Evolutionary conservation across 2,329 filamentous ascomycete genomes (phyloP).

Genomic region (Magnaporthales sp.): DNA sequence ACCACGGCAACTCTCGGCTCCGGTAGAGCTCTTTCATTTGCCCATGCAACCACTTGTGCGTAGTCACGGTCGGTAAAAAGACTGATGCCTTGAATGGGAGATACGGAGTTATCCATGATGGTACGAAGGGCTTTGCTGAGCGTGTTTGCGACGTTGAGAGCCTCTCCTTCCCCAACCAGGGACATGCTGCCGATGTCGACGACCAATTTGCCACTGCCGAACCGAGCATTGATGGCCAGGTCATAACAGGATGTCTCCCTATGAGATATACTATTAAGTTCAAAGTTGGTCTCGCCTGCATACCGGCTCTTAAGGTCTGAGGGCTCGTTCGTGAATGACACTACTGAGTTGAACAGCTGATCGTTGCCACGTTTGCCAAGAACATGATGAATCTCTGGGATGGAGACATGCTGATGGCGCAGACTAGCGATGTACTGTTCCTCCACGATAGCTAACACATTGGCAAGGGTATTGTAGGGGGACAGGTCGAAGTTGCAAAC

Average conservation of each 20-base stretch:
- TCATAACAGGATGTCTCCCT: slow-evolving; percentile 38
- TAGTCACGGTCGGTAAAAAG: slow-evolving; percentile 48
- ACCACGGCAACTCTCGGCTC: slow-evolving; percentile 31
- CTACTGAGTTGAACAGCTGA: slow-evolving; percentile 40
- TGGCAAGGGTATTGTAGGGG: slow-evolving; percentile 20
- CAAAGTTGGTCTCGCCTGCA: slow-evolving; percentile 17
- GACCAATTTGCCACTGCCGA: slow-evolving; percentile 30
- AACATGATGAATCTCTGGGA: slow-evolving; percentile 37
- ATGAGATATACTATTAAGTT: slow-evolving; percentile 25
- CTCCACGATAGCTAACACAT: slow-evolving; percentile 23
- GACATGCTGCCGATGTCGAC: slow-evolving; percentile 35
- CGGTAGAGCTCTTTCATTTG: slow-evolving; percentile 29
- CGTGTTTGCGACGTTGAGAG: slow-evolving; percentile 37
- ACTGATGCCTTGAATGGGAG: slow-evolving; percentile 35
- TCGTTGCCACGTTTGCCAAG: slow-evolving; percentile 30
- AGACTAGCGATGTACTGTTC: slow-evolving; percentile 20
- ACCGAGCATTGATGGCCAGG: slow-evolving; percentile 34
- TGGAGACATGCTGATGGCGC: slow-evolving; percentile 34
- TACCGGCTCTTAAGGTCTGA: slow-evolving; percentile 25
- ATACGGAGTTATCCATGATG: slow-evolving; percentile 32
- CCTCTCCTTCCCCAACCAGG: slow-evolving; percentile 31
- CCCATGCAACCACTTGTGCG: slow-evolving; percentile 44
- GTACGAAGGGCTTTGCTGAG: slow-evolving; percentile 43
- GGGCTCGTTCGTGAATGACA: slow-evolving; percentile 36
- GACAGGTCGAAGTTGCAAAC: slow-evolving; percentile 26